Evolutionary conservation across 768 basidiomycete species (phyloP), one percentile per base, ranked within the genome.

Genomic region (Rhizopogon rudus): DNA sequence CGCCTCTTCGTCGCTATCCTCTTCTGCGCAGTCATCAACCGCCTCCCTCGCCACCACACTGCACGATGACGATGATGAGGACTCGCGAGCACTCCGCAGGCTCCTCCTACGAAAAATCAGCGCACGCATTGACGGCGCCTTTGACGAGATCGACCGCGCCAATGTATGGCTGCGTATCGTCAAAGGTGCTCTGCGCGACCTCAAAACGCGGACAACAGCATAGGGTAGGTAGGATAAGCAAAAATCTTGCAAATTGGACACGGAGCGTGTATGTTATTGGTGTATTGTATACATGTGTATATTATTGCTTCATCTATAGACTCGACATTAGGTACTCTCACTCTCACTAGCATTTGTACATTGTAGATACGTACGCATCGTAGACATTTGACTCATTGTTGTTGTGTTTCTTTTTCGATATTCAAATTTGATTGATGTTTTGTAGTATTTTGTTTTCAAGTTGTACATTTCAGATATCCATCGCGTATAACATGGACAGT

Each of bases 71-170:
- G 83, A 83, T 58, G 86, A 86, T 53, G 81, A 88, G 46, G 88
- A 89, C 57, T 78, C 75, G 10, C 78, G 80, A 37, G 75, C 77
- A 28, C 72, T 88, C 37, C 84, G 86, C 13, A 76, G 85, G 16
- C 66, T 91, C n/a, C 62, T 89, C 20, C 67, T 82, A 40, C 79
- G 84, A 44, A 88, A 88, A 70, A 79, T 90, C 52, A 81, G 84
- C 40, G 77, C 81, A 55, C 71, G 79, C 44, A 60, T 80, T 51
- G 73, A 73, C 14, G 81, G 80, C 6, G 81, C 83, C 2, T 78
- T 80, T 61, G 83, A 84, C 42, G 84, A 88, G 62, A 73, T 88
- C 42, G 85, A 88, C 56, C 80, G 77, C 58, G 76, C 77, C 35
- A 73, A 72, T 20, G 70, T 68, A 1, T 88, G 87, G 86, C 67